A percentile compares a stretch with the other conserved stretches of the same genome.
These are phyloP conservation scores for Saccharum spontaneum DNA, from an alignment of 176 grass and related monocot species.

Conservation along the genomic window DNA sequence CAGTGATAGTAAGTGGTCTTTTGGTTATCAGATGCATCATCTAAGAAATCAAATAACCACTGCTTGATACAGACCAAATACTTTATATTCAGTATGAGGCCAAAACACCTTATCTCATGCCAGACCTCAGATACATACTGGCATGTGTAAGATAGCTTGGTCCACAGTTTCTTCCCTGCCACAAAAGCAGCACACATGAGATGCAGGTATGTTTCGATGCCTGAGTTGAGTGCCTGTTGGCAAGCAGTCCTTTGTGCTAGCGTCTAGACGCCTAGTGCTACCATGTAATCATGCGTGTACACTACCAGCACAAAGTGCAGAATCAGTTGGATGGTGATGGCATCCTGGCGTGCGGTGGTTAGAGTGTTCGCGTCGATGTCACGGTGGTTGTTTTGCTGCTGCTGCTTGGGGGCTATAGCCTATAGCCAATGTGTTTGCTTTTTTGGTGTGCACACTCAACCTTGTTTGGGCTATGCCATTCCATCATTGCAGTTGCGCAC, in stretches of 20 bases:
- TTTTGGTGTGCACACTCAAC: constrained; percentile 2
- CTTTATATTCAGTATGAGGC: neutral
- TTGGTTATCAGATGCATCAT: neutral
- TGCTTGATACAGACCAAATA: no score
- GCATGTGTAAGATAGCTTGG: neutral
- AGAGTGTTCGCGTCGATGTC: constrained; percentile 20
- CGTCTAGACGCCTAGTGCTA: neutral
- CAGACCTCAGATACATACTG: neutral
- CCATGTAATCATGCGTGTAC: constrained; percentile 19
- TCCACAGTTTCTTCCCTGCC: neutral
- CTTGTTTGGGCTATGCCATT: neutral
- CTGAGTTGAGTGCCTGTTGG: neutral
- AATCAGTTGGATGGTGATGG: constrained; percentile 27
- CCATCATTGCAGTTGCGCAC: neutral
- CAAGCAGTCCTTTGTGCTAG: neutral
- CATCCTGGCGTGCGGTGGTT: constrained; percentile 14
- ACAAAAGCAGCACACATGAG: neutral
- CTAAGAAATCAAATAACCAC: neutral
- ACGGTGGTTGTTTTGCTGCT: constrained; percentile 9
- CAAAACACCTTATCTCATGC: neutral
- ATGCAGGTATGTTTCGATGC: neutral
- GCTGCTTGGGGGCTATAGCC: neutral
- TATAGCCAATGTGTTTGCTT: neutral
- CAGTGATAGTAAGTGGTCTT: neutral
- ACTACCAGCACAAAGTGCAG: neutral